These are phyloP conservation scores for Ceratocystis lukuohia DNA, from an alignment of 2,329 filamentous ascomycete genomes.

Conservation along the genomic window DNA sequence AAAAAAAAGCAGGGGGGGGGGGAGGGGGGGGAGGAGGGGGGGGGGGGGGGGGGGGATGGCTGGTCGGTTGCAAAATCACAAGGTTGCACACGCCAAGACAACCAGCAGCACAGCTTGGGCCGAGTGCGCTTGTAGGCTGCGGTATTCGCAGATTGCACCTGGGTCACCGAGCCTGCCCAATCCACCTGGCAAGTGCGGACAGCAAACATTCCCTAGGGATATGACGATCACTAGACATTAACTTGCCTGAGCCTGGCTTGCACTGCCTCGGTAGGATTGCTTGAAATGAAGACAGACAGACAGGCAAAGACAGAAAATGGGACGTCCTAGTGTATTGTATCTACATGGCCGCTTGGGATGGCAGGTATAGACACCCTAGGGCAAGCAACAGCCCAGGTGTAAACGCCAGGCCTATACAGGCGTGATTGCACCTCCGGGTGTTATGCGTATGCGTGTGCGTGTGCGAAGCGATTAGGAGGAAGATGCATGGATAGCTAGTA, in stretches of 20 bases:
- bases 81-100: not conserved
- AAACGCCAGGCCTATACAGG: no score
- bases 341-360: no score
- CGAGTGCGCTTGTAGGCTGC: not conserved
- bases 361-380: no score
- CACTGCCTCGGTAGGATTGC: not conserved
- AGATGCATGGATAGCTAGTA: not conserved
- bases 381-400: no score
- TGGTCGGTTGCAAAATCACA: not conserved
- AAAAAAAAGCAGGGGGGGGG: no score
- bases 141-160: not conserved
- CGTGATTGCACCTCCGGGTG: no score
- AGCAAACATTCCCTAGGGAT: not conserved
- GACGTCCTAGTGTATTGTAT: no score
- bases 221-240: not conserved
- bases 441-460: not conserved
- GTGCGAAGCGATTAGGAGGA: no score
- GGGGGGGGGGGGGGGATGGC: not conserved
- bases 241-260: not conserved
- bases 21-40: no score
- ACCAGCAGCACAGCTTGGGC: not conserved
- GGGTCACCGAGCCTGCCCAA: not conserved
- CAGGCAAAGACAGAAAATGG: no score
- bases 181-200: not conserved
- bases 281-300: no score